Conservation (phyloP, 352 stramenopile species). For the Globisporangium emineosum region DNA sequence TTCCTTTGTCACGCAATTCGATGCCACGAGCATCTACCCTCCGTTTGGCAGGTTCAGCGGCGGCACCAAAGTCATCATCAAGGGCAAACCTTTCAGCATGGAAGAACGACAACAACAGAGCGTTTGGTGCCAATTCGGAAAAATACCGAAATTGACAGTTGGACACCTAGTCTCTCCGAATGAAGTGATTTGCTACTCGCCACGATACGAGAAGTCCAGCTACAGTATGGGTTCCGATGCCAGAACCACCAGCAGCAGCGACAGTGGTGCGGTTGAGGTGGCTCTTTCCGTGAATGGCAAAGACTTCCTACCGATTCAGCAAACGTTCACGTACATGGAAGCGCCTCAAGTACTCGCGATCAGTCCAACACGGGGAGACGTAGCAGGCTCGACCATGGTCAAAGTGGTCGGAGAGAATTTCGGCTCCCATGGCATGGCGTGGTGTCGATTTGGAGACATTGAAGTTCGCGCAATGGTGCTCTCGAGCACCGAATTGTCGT, state of each 20-base stretch:
- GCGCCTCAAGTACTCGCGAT: constrained; percentile 40
- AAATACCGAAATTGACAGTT: constrained; percentile 20
- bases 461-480: constrained; percentile 38
- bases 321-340: constrained; percentile 49
- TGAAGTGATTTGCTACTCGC: constrained; percentile 39
- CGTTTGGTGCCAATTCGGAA: constrained; percentile 72
- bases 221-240: not conserved
- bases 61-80: constrained; percentile 53
- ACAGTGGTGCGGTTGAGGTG: constrained; percentile 21
- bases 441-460: constrained; percentile 47
- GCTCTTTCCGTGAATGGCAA: constrained; percentile 70
- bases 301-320: constrained; percentile 52
- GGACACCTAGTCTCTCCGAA: constrained; percentile 25
- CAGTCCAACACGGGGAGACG: constrained; percentile 40
- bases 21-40: constrained; percentile 47
- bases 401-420: constrained; percentile 45
- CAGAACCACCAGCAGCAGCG: not conserved
- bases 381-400: constrained; percentile 57
- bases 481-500: constrained; percentile 37
- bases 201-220: constrained; percentile 13
- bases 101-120: constrained; percentile 5
- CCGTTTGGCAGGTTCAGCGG: constrained; percentile 35
- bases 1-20: constrained; percentile 34
- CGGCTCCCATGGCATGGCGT: constrained; percentile 20
- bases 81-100: constrained; percentile 47